Conservation (phyloP, 129 eudicot species). For the Heracleum sosnowskyi region DNA sequence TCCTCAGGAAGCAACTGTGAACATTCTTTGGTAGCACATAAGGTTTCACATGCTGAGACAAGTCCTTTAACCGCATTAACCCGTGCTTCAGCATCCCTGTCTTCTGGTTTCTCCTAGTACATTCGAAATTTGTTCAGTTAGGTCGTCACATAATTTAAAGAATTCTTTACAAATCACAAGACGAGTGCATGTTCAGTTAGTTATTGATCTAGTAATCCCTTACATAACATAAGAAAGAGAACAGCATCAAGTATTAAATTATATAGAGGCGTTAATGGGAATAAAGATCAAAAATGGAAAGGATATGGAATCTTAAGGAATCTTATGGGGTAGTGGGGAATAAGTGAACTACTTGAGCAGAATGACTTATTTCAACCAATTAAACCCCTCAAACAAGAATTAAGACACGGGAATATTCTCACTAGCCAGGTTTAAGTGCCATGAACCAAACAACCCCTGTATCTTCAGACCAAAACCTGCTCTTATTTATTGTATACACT, state of each 20-base stretch:
- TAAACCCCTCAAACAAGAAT: neutral
- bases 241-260: neutral
- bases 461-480: neutral
- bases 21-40: conserved; percentile 33
- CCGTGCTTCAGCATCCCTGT: conserved; percentile 95
- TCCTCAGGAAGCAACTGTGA: conserved; percentile 31
- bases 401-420: neutral
- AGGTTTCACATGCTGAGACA: conserved; percentile 68
- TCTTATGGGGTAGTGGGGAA: neutral
- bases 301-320: neutral
- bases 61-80: conserved; percentile 91
- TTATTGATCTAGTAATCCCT: neutral
- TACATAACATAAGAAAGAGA: neutral
- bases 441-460: neutral
- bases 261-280: neutral
- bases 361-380: neutral
- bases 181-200: neutral
- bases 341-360: neutral
- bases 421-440: neutral
- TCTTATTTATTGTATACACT: neutral
- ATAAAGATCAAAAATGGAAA: neutral
- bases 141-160: conserved; percentile 1
- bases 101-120: conserved; percentile 81
- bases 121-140: conserved; percentile 4
- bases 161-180: neutral